Percentiles rank a stretch among this genome's conserved stretches.
Conservation (phyloP, 352 stramenopile genomes). For the Heterotrichella gracilis region DNA sequence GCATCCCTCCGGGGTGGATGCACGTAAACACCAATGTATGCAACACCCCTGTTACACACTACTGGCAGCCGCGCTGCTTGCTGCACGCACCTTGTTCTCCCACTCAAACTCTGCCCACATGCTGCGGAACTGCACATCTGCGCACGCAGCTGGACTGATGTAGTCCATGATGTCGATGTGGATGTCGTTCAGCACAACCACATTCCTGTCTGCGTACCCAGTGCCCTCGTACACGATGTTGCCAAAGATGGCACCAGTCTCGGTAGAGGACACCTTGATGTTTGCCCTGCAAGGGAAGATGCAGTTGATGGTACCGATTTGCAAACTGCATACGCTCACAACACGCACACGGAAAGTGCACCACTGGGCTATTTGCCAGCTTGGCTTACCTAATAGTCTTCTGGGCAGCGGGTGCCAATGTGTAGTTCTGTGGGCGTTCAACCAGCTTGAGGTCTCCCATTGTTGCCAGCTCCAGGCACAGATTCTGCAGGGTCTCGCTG, state of each 20-base stretch:
- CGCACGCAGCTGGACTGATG: conserved; percentile 67
- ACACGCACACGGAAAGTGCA: too few relatives aligned
- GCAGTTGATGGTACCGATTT: too few relatives aligned
- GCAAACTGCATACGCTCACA: too few relatives aligned
- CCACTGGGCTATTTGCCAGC: too few relatives aligned
- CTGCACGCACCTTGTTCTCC: conserved; percentile 99
- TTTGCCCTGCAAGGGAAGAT: conserved; percentile 78
- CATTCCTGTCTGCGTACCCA: conserved; percentile 24
- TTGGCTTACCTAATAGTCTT: too few relatives aligned
- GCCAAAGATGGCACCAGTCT: conserved; percentile 98
- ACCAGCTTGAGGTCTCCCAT: conserved; percentile 98
- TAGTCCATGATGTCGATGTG: conserved; percentile 99
- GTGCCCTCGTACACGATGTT: conserved; percentile 94
- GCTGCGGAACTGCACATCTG: conserved; percentile 72
- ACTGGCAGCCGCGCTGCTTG: too few relatives aligned
- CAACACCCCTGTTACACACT: too few relatives aligned
- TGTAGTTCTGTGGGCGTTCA: conserved; percentile 75
- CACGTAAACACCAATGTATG: too few relatives aligned
- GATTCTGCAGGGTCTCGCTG: conserved; percentile 77
- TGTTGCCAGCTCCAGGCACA: conserved; percentile 88
- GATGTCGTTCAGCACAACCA: conserved; percentile 98
- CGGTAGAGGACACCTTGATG: conserved; percentile 99
- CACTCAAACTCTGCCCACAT: conserved; percentile 99
- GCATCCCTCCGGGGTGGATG: too few relatives aligned
- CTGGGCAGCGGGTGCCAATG: conserved; percentile 74